Conservation (phyloP, 192 early-diverging fungal species). For the Dispira simplex region DNA sequence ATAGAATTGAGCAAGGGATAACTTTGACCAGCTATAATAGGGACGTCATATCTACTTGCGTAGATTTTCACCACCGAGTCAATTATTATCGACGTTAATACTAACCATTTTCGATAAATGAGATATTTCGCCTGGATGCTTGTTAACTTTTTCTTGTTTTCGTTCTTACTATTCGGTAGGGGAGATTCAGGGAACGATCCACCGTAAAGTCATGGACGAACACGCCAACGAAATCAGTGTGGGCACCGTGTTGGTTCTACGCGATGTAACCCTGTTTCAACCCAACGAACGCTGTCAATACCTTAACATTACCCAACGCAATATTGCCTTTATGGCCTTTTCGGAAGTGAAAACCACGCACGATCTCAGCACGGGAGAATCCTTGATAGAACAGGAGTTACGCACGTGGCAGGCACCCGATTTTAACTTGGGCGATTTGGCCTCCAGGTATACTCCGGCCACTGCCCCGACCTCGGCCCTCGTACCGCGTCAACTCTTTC, state of each 20-base stretch:
- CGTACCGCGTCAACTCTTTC: too few species aligned
- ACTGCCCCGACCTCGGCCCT: too few species aligned
- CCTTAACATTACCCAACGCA: slow-evolving; percentile 9
- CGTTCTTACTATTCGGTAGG: neutral
- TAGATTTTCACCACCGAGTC: neutral
- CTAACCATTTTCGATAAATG: neutral
- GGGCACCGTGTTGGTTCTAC: neutral
- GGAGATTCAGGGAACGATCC: slow-evolving; percentile 7
- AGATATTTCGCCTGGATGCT: too few species aligned
- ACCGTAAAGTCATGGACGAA: slow-evolving; percentile 5
- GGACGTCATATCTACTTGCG: neutral
- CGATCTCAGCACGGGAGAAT: too few species aligned
- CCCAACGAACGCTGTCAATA: neutral
- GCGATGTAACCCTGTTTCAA: slow-evolving; percentile 2
- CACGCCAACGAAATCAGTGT: slow-evolving; percentile 7
- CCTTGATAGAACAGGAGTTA: too few species aligned
- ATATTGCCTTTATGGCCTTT: slow-evolving; percentile 4
- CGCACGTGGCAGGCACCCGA: too few species aligned
- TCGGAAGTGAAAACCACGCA: too few species aligned
- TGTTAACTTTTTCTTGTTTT: neutral
- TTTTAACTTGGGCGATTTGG: too few species aligned
- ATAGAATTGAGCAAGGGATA: too few species aligned
- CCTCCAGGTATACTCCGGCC: too few species aligned
- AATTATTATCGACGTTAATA: neutral
- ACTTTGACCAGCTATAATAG: neutral